Evolutionary conservation across 257 asterid genomes (phyloP).

Genomic region (Nicotiana attenuata): DNA sequence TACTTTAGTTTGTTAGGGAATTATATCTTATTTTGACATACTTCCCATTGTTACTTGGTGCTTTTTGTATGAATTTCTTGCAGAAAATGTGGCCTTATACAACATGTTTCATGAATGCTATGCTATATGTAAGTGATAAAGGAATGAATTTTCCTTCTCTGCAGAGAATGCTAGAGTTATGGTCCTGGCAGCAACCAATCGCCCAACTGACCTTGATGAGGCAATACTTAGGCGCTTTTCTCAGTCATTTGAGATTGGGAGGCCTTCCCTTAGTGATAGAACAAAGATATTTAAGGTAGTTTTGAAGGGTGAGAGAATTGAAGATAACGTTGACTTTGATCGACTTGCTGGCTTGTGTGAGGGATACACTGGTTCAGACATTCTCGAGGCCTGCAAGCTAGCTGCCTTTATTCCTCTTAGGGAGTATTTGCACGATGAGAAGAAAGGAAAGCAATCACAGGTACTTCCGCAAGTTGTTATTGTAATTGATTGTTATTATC

Average conservation of each 20-base stretch:
- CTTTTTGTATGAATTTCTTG: background rate
- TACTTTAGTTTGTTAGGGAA: background rate
- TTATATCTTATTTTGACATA: background rate
- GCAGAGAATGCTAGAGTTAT: conserved; percentile 24
- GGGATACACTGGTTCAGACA: conserved; percentile 25
- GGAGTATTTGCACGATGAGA: conserved; percentile 23
- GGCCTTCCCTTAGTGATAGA: conserved; percentile 17
- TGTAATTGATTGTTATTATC: background rate
- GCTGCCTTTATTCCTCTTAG: conserved; percentile 22
- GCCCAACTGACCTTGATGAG: conserved; percentile 29
- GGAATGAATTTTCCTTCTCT: background rate
- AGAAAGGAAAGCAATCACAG: conserved; percentile 12
- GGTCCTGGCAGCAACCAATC: conserved; percentile 31
- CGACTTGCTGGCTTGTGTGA: conserved; percentile 20
- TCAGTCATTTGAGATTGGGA: conserved; percentile 26
- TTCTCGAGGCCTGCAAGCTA: conserved; percentile 24
- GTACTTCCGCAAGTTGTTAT: background rate
- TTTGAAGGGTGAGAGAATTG: conserved; percentile 18
- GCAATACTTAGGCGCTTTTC: conserved; percentile 26
- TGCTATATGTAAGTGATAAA: background rate
- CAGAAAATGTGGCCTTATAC: background rate
- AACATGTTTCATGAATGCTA: background rate
- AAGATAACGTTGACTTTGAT: conserved; percentile 15
- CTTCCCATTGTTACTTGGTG: background rate
- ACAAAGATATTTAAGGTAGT: conserved; percentile 21